A percentile compares a stretch with the other conserved stretches of the same genome.
These are phyloP conservation scores for Podospora anserina DNA, from an alignment of 495 filamentous ascomycete species.

Conservation along the genomic window DNA sequence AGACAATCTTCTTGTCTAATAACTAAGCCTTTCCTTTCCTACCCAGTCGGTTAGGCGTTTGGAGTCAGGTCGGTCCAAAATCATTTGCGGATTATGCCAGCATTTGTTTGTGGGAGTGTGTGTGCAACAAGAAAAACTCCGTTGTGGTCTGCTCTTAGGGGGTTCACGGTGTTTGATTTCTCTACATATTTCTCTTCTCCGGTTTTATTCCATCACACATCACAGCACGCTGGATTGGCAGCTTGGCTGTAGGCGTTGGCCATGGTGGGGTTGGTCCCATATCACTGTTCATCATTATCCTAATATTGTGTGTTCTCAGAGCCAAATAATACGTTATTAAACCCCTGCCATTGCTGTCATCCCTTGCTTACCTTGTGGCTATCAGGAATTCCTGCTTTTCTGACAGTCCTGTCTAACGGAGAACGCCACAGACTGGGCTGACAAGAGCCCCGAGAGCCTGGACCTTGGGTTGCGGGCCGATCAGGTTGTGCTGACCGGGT, in stretches of 20 bases:
- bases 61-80: background rate
- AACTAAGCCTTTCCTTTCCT: background rate
- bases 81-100: conserved; percentile 4
- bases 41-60: background rate
- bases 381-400: background rate
- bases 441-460: background rate
- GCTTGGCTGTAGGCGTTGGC: conserved; percentile 1
- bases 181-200: background rate
- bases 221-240: conserved; percentile 5
- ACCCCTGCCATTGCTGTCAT: background rate
- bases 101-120: conserved; percentile 3
- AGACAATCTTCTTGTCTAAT: conserved; percentile 28
- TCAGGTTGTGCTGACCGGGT: background rate
- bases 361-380: background rate
- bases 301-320: background rate
- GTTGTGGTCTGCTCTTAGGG: background rate
- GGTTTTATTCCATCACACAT: background rate
- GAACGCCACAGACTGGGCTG: background rate
- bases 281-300: background rate
- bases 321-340: background rate
- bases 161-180: background rate
- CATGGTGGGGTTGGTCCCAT: background rate
- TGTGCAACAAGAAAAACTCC: background rate
- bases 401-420: background rate
- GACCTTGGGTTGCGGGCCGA: conserved; percentile 8